Evolutionary conservation across 2,329 filamentous ascomycete genomes (phyloP).

Genomic region (Microdochium bolleyi): DNA sequence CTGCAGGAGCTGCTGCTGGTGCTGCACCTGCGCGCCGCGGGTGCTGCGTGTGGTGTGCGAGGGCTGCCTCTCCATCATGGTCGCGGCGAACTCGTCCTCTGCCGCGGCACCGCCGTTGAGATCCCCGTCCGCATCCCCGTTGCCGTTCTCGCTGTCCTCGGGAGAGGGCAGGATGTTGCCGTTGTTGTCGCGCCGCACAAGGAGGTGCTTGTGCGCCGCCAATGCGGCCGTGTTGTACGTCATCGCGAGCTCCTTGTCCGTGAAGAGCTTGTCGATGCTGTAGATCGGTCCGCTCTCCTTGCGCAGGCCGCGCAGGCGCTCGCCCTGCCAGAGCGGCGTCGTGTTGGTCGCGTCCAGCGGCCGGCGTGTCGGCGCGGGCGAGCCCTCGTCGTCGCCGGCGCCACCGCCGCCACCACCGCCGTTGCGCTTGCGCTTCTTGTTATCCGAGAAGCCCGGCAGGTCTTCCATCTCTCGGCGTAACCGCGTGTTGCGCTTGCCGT

Average conservation of each 20-base stretch:
- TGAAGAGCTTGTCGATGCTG: conserved; percentile 63
- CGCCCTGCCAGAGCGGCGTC: conserved; percentile 55
- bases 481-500: conserved; percentile 55
- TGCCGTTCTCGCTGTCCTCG: conserved; percentile 45
- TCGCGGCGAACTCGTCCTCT: conserved; percentile 41
- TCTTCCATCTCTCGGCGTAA: conserved; percentile 55
- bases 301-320: conserved; percentile 43
- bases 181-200: conserved; percentile 46
- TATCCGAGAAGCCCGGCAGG: conserved; percentile 41
- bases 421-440: conserved; percentile 56
- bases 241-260: conserved; percentile 60
- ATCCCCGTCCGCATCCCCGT: conserved; percentile 25
- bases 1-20: conserved; percentile 22
- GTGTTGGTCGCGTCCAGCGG: conserved; percentile 47
- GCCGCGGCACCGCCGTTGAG: conserved; percentile 35
- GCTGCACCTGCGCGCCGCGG: conserved; percentile 26
- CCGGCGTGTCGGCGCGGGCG: conserved; percentile 49
- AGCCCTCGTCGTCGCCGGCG: conserved; percentile 50
- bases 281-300: conserved; percentile 53
- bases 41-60: conserved; percentile 59
- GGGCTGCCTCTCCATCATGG: conserved; percentile 54
- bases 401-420: conserved; percentile 15
- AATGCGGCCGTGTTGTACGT: conserved; percentile 56
- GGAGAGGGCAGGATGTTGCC: conserved; percentile 40
- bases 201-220: conserved; percentile 53